phyloP scores from a whole-genome alignment of 1,284 basidiomycete genomes.

The Ustilago nuda region DNA sequence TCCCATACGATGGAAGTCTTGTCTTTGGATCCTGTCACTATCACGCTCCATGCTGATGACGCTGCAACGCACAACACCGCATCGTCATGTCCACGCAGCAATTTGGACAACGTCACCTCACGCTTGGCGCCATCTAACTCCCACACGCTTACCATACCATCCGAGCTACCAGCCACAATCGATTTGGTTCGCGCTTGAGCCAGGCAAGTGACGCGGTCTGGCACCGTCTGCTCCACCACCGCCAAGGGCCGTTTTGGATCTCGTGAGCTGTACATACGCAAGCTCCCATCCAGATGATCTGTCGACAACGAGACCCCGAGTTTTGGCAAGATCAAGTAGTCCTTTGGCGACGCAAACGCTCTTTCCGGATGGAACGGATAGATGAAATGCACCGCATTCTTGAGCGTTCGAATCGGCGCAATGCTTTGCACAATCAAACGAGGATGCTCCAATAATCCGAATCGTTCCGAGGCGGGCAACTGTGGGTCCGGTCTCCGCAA shows the following conservation, averaged over 20 bases:
- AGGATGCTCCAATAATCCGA: slow-evolving; percentile 82
- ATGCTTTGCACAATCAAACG: slow-evolving; percentile 67
- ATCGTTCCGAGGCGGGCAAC: slow-evolving; percentile 59
- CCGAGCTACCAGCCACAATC: slow-evolving; percentile 76
- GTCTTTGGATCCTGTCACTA: slow-evolving; percentile 85
- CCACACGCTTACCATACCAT: slow-evolving; percentile 55
- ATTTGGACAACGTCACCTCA: slow-evolving; percentile 55
- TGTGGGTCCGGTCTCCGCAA: slow-evolving; percentile 68
- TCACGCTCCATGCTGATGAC: slow-evolving; percentile 83
- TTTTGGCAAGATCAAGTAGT: slow-evolving; percentile 75
- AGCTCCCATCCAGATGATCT: slow-evolving; percentile 72
- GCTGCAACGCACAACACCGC: slow-evolving; percentile 79
- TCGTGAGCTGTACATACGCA: slow-evolving; percentile 72
- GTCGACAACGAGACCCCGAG: slow-evolving; percentile 77
- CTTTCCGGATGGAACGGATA: slow-evolving; percentile 75
- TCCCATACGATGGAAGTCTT: slow-evolving; percentile 91
- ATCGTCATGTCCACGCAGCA: slow-evolving; percentile 80
- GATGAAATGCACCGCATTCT: slow-evolving; percentile 72
- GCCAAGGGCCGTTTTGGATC: slow-evolving; percentile 73
- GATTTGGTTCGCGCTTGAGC: slow-evolving; percentile 81
- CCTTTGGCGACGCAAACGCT: slow-evolving; percentile 77
- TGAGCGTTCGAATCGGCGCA: slow-evolving; percentile 55
- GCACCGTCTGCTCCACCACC: slow-evolving; percentile 71
- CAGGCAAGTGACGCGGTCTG: slow-evolving; percentile 71
- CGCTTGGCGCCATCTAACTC: slow-evolving; percentile 42